Base-by-base conservation (phyloP, 352 stramenopile species). In the Aphanomyces invadans region DNA sequence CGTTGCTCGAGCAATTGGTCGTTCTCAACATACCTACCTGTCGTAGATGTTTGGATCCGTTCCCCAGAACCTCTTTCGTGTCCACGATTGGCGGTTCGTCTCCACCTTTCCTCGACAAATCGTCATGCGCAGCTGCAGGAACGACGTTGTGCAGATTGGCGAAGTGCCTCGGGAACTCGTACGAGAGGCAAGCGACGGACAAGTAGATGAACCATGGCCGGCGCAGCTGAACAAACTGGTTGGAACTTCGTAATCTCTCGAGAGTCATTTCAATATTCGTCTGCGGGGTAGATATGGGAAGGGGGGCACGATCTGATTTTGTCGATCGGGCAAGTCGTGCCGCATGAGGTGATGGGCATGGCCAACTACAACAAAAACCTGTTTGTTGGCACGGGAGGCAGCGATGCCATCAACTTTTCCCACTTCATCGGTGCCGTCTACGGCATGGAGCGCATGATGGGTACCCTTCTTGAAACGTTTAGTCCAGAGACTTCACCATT, bases 301-400 rank as follows among this genome's bases (percentile, higher is more conserved):
- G 95, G 95, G 25, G 65, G 80, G 3, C 88, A 96, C 75, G 87
- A 97, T 62, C 70, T 98, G 21, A 88, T 99, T 25, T 65, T 99
- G 4, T 98, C 92, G 9, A 97, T 98, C 70, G 95, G 96, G 25
- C 96, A 99, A 79, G 94, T 98, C 19, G 95, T 98, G 10, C 96
- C 95, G 1, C 95, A 98, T 68, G 95, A 99, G 76, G 96, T 98
- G 31, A 97, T 97, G 86, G 95, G 96, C 17, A 98, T 99, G 95
- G 95, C 96, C n/a, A 99, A 99, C 76, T 98, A 92, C 78, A 98
- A 98, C 83, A 99, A 99, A 77, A 99, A 99, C 72, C 79, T 99
- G 21, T 98, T 99, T 71, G 92, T 99, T 1, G 96, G 94, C 62
- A 95, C 95, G n/a, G 88, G 83, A 15, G 86, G 83, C 19, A 92